These are phyloP conservation scores for Cordyceps tenuipes DNA, from an alignment of 2,329 filamentous ascomycete species.

Conservation along the genomic window DNA sequence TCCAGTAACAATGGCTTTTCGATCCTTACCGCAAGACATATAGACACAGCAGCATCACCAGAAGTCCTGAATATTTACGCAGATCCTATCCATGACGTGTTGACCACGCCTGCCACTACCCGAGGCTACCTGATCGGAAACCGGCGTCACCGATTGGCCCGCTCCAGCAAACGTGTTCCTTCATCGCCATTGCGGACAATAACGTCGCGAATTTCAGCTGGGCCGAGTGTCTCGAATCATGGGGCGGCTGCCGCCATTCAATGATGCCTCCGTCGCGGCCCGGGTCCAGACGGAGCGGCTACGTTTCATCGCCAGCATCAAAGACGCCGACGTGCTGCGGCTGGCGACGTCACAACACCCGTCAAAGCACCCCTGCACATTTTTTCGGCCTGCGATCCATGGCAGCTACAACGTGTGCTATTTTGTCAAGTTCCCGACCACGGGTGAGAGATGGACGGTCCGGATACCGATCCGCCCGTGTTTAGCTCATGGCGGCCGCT, in stretches of 20 bases:
- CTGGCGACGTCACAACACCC: slow-evolving; percentile 15
- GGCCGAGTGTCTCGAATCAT: neutral
- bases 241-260: neutral
- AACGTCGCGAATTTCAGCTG: no score
- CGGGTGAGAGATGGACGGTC: slow-evolving; percentile 13
- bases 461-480: slow-evolving; percentile 13
- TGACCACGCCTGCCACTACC: neutral
- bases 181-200: neutral
- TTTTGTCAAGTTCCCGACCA: slow-evolving; percentile 14
- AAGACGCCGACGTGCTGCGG: slow-evolving; percentile 5
- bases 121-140: neutral
- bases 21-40: neutral
- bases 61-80: no score
- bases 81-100: neutral
- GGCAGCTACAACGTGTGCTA: slow-evolving; percentile 17
- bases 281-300: slow-evolving; percentile 6
- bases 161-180: neutral
- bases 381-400: slow-evolving; percentile 13
- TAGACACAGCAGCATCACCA: neutral
- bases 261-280: neutral
- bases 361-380: slow-evolving; percentile 11
- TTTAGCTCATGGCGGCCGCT: slow-evolving; percentile 2
- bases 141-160: neutral
- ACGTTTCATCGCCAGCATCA: slow-evolving; percentile 12
- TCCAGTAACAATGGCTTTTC: neutral